Evolutionary conservation across 2,329 filamentous ascomycete genomes (phyloP).

Genomic region (Erysiphe pulchra): DNA sequence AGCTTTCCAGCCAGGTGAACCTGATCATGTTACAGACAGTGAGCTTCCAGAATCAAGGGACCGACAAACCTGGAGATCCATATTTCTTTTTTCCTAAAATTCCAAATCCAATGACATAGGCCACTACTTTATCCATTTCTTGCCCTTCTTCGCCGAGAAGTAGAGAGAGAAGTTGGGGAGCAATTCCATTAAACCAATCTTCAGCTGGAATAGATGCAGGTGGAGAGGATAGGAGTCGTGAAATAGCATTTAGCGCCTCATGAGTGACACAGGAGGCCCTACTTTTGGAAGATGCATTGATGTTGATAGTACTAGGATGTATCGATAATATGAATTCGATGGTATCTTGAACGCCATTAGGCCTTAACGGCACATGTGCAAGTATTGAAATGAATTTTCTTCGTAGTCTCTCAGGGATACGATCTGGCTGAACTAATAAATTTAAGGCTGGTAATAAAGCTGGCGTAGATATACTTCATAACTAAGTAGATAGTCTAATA

Average conservation of each 20-base stretch:
- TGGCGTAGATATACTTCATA: conserved; percentile 19
- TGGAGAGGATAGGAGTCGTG: conserved; percentile 32
- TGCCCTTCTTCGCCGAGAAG: conserved; percentile 33
- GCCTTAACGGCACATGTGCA: conserved; percentile 32
- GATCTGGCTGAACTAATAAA: conserved; percentile 32
- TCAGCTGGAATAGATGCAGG: conserved; percentile 27
- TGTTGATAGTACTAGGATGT: conserved; percentile 20
- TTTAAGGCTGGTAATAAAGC: conserved; percentile 35
- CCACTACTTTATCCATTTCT: conserved; percentile 30
- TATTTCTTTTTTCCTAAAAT: conserved; percentile 36
- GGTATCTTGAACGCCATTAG: conserved; percentile 37
- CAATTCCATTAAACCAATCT: conserved; percentile 32
- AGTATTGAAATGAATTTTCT: conserved; percentile 28
- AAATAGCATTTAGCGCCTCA: conserved; percentile 38
- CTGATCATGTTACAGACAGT: conserved; percentile 12
- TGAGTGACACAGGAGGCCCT: conserved; percentile 38
- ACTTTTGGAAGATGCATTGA: conserved; percentile 10
- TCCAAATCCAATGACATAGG: conserved; percentile 38
- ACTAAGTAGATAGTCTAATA: neutral
- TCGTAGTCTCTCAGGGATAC: conserved; percentile 33
- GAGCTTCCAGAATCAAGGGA: neutral
- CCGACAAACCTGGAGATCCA: conserved; percentile 30
- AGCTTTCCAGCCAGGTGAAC: conserved; percentile 31
- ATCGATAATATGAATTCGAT: conserved; percentile 48
- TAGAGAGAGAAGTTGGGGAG: conserved; percentile 32